A percentile compares a stretch with the other conserved stretches of the same genome.
phyloP scores from a whole-genome alignment of 345 rosid species.

The Excoecaria agallocha region DNA sequence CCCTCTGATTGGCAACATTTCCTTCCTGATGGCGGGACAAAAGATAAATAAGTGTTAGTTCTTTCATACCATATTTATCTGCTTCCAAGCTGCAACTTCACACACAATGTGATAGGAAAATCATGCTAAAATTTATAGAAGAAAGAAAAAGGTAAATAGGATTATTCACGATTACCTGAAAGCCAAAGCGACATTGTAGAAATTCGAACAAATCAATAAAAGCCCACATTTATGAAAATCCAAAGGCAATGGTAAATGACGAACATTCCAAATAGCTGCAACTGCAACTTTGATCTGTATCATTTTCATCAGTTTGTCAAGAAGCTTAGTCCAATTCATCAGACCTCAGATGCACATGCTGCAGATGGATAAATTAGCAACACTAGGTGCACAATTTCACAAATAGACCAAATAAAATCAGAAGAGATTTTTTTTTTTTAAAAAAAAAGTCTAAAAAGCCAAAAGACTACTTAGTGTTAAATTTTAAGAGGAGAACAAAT shows the following conservation, averaged over 20 bases:
- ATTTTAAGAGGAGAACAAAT: no score
- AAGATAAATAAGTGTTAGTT: constrained; percentile 7
- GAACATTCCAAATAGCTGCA: constrained; percentile 57
- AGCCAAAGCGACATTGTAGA: constrained; percentile 76
- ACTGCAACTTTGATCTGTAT: constrained; percentile 84
- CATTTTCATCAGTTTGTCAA: constrained; percentile 26
- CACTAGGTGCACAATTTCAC: not conserved
- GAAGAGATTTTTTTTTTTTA: not conserved
- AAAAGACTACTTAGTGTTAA: constrained; percentile 12
- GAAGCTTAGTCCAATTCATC: constrained; percentile 8
- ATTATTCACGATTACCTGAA: constrained; percentile 57
- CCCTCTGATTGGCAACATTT: constrained; percentile 89
- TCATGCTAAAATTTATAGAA: not conserved
- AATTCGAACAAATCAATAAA: constrained; percentile 70
- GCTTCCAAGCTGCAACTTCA: not conserved
- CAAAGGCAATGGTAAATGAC: constrained; percentile 53
- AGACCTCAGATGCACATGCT: constrained; percentile 5
- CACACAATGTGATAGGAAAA: not conserved
- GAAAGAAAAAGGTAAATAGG: not conserved
- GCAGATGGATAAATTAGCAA: constrained; percentile 11
- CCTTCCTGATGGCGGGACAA: constrained; percentile 54
- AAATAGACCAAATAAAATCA: not conserved
- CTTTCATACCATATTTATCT: constrained; percentile 1
- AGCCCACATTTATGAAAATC: constrained; percentile 47
- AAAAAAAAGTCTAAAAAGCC: no score